A percentile compares a stretch with the other conserved stretches of the same genome.
phyloP scores from a whole-genome alignment of 306 rosid species.

The Corylus americana region DNA sequence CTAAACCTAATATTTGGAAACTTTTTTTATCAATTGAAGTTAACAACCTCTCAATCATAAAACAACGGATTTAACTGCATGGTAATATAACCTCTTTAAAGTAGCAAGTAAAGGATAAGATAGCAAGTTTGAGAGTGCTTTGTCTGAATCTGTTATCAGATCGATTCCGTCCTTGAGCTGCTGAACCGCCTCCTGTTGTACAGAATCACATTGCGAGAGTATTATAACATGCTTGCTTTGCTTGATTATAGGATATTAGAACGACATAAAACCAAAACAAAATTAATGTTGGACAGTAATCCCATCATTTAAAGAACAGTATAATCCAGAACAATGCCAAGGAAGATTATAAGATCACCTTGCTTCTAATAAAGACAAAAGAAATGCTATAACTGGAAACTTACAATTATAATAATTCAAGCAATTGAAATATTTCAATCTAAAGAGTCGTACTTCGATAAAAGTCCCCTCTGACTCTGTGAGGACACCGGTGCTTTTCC shows the following conservation, averaged over 20 bases:
- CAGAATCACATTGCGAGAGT: conserved; percentile 16
- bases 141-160: conserved; percentile 78
- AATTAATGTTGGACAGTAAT: conserved; percentile 1
- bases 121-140: conserved; percentile 69
- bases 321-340: conserved; percentile 12
- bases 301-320: neutral
- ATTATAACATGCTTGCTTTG: conserved; percentile 9
- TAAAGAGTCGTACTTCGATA: conserved; percentile 58
- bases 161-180: conserved; percentile 89
- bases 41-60: neutral
- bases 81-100: conserved; percentile 56
- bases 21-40: neutral
- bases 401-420: neutral
- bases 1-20: neutral
- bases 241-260: conserved; percentile 4
- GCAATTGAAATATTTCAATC: conserved; percentile 4
- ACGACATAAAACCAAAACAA: neutral
- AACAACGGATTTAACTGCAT: conserved; percentile 14
- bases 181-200: conserved; percentile 67
- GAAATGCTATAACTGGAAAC: neutral
- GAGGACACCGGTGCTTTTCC: conserved; percentile 73
- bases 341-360: neutral
- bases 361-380: neutral
- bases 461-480: conserved; percentile 61
- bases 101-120: conserved; percentile 77